A percentile compares a stretch with the other conserved stretches of the same genome.
phyloP scores from a whole-genome alignment of 352 stramenopile genomes.

The Pythium rishiriense region DNA sequence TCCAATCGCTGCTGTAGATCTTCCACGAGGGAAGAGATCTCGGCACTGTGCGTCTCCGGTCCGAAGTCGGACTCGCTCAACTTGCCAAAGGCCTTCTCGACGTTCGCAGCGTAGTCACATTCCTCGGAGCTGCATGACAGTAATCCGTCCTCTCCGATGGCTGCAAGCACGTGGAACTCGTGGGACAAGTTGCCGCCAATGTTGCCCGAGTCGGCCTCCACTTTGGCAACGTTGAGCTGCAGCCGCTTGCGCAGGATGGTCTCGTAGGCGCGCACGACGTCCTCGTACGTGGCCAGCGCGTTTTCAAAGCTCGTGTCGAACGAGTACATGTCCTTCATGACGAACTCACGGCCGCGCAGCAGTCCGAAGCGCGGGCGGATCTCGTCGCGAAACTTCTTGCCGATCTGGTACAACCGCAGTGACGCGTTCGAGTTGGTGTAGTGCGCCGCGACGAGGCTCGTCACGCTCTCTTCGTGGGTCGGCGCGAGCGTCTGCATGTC shows the following conservation, averaged over 20 bases:
- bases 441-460: conserved; percentile 69
- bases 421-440: conserved; percentile 54
- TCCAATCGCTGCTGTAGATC: background rate
- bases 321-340: conserved; percentile 93
- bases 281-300: conserved; percentile 71
- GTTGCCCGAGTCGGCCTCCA: conserved; percentile 84
- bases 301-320: conserved; percentile 72
- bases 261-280: conserved; percentile 81
- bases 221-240: conserved; percentile 68
- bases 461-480: conserved; percentile 87
- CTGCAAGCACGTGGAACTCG: conserved; percentile 87
- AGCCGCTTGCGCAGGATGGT: conserved; percentile 67
- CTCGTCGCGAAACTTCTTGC: conserved; percentile 88
- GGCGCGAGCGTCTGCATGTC: conserved; percentile 69
- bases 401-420: conserved; percentile 85
- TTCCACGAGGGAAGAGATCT: background rate
- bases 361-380: conserved; percentile 85
- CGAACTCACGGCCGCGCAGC: conserved; percentile 80
- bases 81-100: conserved; percentile 73
- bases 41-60: background rate
- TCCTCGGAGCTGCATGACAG: conserved; percentile 53
- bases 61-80: conserved; percentile 14
- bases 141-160: conserved; percentile 83
- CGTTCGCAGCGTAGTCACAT: conserved; percentile 86
- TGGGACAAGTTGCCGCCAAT: conserved; percentile 90